Conservation (phyloP, 352 stramenopile species). For the Phytophthora fragariae region DNA sequence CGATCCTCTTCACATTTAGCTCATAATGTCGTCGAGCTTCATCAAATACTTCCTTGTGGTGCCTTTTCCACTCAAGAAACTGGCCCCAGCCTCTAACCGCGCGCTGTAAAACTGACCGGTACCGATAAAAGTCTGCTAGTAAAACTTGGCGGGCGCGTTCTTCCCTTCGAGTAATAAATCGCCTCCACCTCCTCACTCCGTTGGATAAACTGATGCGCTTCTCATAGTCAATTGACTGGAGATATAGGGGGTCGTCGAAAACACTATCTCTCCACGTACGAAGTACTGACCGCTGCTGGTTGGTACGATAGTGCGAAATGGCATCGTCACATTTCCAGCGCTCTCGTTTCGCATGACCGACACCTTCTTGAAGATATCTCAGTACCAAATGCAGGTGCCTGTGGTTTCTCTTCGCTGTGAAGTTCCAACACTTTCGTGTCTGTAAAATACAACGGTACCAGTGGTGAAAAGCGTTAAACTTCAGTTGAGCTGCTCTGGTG, state of each 20-base stretch:
- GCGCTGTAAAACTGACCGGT: slow-evolving; percentile 19
- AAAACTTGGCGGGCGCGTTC: slow-evolving; percentile 19
- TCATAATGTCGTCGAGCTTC: slow-evolving; percentile 15
- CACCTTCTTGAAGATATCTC: slow-evolving; percentile 10
- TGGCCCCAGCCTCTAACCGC: slow-evolving; percentile 17
- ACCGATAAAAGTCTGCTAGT: slow-evolving; percentile 42
- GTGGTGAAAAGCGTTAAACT: slow-evolving; percentile 16
- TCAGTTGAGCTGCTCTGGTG: slow-evolving; percentile 3
- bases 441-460: slow-evolving; percentile 26
- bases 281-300: background rate
- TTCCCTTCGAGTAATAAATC: slow-evolving; percentile 17
- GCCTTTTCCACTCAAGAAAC: slow-evolving; percentile 17
- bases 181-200: slow-evolving; percentile 33
- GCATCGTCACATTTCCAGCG: background rate
- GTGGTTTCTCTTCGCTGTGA: slow-evolving; percentile 7
- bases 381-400: slow-evolving; percentile 14
- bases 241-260: slow-evolving; percentile 23
- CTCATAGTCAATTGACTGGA: slow-evolving; percentile 15
- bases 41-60: slow-evolving; percentile 16
- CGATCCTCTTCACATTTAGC: slow-evolving; percentile 11
- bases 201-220: slow-evolving; percentile 10
- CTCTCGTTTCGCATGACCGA: background rate
- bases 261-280: slow-evolving; percentile 21
- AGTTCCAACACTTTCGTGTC: slow-evolving; percentile 20
- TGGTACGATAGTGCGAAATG: slow-evolving; percentile 15